These are phyloP conservation scores for Phlebiopsis flavidoalba DNA, from an alignment of 768 basidiomycete genomes.

Conservation along the genomic window DNA sequence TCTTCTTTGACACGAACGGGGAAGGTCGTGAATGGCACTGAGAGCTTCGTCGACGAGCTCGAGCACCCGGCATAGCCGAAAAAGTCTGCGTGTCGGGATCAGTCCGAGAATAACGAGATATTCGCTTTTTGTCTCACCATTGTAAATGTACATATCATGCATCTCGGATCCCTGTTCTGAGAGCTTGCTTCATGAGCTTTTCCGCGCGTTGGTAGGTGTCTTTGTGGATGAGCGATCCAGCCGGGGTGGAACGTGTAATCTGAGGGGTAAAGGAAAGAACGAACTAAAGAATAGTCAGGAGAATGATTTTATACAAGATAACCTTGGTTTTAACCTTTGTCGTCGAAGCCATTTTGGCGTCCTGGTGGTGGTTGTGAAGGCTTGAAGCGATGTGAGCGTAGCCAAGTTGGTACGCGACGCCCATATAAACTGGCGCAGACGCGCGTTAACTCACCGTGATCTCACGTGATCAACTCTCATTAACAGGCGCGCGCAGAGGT, in stretches of 20 bases:
- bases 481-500: neutral
- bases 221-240: neutral
- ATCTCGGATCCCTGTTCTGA: constrained; percentile 14
- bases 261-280: neutral
- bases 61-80: constrained; percentile 13
- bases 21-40: constrained; percentile 8
- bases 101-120: neutral
- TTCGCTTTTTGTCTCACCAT: constrained; percentile 1
- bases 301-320: too few species aligned
- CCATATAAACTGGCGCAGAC: neutral
- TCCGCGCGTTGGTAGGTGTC: neutral
- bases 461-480: neutral
- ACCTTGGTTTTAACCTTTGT: too few species aligned
- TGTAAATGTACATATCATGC: constrained; percentile 16
- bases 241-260: neutral
- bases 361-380: neutral
- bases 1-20: constrained; percentile 13
- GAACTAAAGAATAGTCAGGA: neutral
- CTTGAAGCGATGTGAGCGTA: too few species aligned
- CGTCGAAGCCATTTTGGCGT: too few species aligned
- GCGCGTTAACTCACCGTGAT: neutral
- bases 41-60: constrained; percentile 13
- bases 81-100: constrained; percentile 8
- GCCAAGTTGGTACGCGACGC: neutral
- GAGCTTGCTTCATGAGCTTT: constrained; percentile 2